These are phyloP conservation scores for Cymbopogon flexuosus DNA, from an alignment of 202 grass and related monocot genomes.

Conservation along the genomic window DNA sequence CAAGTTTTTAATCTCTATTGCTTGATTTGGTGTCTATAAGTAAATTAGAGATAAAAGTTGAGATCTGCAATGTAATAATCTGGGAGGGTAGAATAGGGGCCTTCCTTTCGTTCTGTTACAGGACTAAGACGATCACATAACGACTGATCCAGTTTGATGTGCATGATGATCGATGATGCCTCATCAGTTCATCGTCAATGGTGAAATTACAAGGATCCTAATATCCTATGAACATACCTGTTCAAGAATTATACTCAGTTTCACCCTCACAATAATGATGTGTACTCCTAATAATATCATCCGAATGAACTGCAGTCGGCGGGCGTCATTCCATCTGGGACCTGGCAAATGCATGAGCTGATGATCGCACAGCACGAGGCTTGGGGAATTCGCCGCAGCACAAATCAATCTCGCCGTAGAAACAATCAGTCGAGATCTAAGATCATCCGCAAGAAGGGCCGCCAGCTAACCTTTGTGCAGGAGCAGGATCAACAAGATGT, in stretches of 20 bases:
- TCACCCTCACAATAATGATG: background rate
- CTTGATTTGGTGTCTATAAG: no score
- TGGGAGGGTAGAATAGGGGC: background rate
- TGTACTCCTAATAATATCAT: background rate
- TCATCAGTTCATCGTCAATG: background rate
- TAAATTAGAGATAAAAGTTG: background rate
- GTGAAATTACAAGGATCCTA: background rate
- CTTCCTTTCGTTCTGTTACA: background rate
- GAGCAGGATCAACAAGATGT: no score
- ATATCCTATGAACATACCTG: background rate
- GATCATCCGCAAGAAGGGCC: background rate
- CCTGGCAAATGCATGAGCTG: background rate
- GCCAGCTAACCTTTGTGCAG: background rate
- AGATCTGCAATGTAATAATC: background rate
- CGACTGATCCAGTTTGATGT: no score
- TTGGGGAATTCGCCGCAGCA: background rate
- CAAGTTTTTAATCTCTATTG: background rate
- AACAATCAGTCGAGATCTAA: background rate
- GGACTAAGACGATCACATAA: background rate
- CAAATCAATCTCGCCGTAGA: background rate
- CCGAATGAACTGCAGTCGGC: background rate
- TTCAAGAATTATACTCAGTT: background rate
- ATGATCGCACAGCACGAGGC: background rate
- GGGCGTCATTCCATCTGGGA: no score
- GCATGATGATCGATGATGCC: no score